These are phyloP conservation scores for Penicillium mononematosum DNA, from an alignment of 495 filamentous ascomycete genomes.

Conservation along the genomic window DNA sequence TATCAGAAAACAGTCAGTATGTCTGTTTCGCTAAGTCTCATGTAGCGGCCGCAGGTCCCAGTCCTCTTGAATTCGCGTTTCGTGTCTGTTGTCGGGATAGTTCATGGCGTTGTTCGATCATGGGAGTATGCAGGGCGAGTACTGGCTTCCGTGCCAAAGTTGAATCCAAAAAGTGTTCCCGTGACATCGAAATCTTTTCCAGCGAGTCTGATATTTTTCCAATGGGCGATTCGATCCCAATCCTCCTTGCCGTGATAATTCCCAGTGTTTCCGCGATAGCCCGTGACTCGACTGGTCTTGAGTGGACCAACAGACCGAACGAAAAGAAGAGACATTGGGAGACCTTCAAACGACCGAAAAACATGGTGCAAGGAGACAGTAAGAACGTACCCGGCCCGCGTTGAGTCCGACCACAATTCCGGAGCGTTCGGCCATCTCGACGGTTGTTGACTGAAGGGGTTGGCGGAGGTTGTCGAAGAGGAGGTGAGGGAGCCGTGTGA, in stretches of 20 bases:
- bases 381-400: slow-evolving; percentile 76
- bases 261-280: slow-evolving; percentile 13
- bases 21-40: slow-evolving; percentile 3
- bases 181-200: slow-evolving; percentile 5
- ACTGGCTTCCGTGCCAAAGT: slow-evolving; percentile 12
- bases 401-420: slow-evolving; percentile 83
- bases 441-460: slow-evolving; percentile 44
- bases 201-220: slow-evolving; percentile 6
- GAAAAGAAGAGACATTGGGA: slow-evolving; percentile 21
- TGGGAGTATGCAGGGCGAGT: slow-evolving; percentile 13
- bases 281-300: slow-evolving; percentile 19
- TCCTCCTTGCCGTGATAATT: slow-evolving; percentile 3
- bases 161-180: slow-evolving; percentile 1
- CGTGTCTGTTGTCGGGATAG: slow-evolving; percentile 4
- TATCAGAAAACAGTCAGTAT: slow-evolving; percentile 41
- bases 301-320: slow-evolving; percentile 18
- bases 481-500: slow-evolving; percentile 37
- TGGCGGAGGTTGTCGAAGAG: slow-evolving; percentile 48
- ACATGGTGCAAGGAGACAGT: slow-evolving; percentile 17
- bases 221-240: not conserved
- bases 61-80: slow-evolving; percentile 5
- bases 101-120: slow-evolving; percentile 3
- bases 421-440: slow-evolving; percentile 64
- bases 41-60: not conserved
- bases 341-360: slow-evolving; percentile 10